Percentiles rank a stretch among this genome's conserved stretches.
These are phyloP conservation scores for Russula foetens DNA, from an alignment of 768 basidiomycete genomes.

Conservation along the genomic window DNA sequence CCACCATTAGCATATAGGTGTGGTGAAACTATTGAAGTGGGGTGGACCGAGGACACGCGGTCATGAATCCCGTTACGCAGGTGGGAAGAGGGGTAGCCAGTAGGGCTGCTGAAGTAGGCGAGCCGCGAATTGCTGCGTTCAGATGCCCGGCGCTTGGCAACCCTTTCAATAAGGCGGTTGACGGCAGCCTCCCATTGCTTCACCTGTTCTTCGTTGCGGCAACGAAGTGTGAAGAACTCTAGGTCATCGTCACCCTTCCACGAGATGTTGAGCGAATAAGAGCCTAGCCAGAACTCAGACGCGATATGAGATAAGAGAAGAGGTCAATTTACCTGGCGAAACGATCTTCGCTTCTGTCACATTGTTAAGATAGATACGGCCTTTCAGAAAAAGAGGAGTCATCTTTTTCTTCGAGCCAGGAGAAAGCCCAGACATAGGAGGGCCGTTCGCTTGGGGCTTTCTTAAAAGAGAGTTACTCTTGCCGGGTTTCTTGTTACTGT, in stretches of 20 bases:
- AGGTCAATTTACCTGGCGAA: constrained; percentile 49
- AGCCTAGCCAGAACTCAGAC: constrained; percentile 29
- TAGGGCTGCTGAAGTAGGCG: constrained; percentile 35
- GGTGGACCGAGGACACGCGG: constrained; percentile 21
- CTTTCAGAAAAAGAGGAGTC: constrained; percentile 83
- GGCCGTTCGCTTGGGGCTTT: constrained; percentile 55
- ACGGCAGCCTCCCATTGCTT: constrained; percentile 88
- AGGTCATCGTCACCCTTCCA: constrained; percentile 93
- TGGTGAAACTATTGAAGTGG: not conserved
- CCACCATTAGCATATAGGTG: constrained; percentile 22
- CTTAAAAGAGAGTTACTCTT: constrained; percentile 89
- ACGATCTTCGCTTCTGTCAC: constrained; percentile 60
- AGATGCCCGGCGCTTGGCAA: constrained; percentile 58
- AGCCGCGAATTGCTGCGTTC: constrained; percentile 56
- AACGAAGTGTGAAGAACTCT: constrained; percentile 91
- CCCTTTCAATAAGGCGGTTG: constrained; percentile 76
- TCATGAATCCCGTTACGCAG: constrained; percentile 8
- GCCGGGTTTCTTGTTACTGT: constrained; percentile 47
- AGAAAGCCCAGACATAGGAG: constrained; percentile 41
- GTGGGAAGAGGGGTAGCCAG: constrained; percentile 33
- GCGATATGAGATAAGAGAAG: not conserved
- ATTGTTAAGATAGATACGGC: constrained; percentile 94
- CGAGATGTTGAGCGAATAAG: constrained; percentile 81
- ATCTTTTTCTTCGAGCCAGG: constrained; percentile 62
- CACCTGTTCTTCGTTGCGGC: constrained; percentile 87